Base-by-base conservation (phyloP, 2,329 filamentous ascomycete genomes). In the Pseudogymnoascus sp. region DNA sequence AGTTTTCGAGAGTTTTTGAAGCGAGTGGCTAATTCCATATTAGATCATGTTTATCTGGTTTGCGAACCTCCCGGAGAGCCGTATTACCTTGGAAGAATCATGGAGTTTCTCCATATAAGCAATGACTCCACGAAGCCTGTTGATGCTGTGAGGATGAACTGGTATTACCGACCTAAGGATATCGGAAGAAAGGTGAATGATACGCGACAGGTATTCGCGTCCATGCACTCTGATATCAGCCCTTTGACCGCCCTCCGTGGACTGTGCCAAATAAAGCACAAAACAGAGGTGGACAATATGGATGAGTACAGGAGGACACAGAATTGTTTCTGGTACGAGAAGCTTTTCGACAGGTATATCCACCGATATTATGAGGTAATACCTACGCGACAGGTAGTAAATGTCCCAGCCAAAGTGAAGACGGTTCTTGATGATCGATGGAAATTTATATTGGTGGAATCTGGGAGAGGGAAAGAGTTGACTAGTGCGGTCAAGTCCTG, bases 321-420 rank as follows among this genome's bases (percentile, higher is more conserved):
- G 69, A 91, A 99, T 76, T 87, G 83, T 68, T 99, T 99, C 74
- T 99, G 92, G 90, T 99, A 91, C 74, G 93, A 96, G 71, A 96
- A 97, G 73, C 85, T 97, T 69, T 97, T 96, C 75, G 94, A 99
- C 77, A 90, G 94, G 63, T 99, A 97, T 78, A 97, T 99, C 66
- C 92, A 96, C 73, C 92, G 96, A 66, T 92, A 93, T 76, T 97
- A 97, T 81, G 94, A 99, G 71, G 90, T 97, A 61, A 93, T 99
- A 65, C 93, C 94, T 1, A 96, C 92, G 12, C 85, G 83, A 64
- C 86, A 90, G 71, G 94, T 99, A 71, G 93, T 97, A 78, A 99
- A 99, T 73, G 94, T 99, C 58, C 94, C 94, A 4, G 88, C 89
- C 68, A 91, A 89, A 72, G 93, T 99, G 72, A 97, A 97, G 76